These are phyloP conservation scores for Emergomyces africanus DNA, from an alignment of 2,329 filamentous ascomycete species.

Conservation along the genomic window DNA sequence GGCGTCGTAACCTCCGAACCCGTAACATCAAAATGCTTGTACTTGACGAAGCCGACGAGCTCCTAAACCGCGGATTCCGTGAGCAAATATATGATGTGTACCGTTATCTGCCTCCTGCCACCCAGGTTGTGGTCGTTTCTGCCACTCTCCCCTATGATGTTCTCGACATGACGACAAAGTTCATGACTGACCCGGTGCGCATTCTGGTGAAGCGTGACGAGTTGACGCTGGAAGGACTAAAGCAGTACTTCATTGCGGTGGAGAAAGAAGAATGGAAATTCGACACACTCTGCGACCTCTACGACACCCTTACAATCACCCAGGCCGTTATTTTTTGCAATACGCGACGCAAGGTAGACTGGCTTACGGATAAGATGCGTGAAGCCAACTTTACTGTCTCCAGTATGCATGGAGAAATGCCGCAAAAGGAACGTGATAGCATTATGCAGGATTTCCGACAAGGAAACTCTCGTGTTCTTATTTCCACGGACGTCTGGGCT, in stretches of 20 bases:
- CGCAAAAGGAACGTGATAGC: conserved; percentile 92
- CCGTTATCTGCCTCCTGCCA: conserved; percentile 88
- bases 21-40: conserved; percentile 69
- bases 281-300: conserved; percentile 94
- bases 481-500: conserved; percentile 96
- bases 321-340: conserved; percentile 99
- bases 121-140: conserved; percentile 95
- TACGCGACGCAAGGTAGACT: conserved; percentile 96
- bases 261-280: conserved; percentile 99
- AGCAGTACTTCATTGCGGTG: conserved; percentile 98
- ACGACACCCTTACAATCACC: conserved; percentile 96
- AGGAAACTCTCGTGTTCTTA: conserved; percentile 89
- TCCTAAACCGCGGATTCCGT: conserved; percentile 86
- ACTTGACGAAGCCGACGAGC: conserved; percentile 62
- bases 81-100: conserved; percentile 99
- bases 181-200: conserved; percentile 96
- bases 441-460: conserved; percentile 99
- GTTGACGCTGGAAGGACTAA: conserved; percentile 89
- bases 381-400: conserved; percentile 98
- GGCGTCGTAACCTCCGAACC: conserved; percentile 58
- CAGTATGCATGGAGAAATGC: conserved; percentile 99
- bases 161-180: conserved; percentile 98
- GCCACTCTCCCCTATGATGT: conserved; percentile 97
- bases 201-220: conserved; percentile 99
- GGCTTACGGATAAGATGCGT: conserved; percentile 98